Percentiles rank a stretch among this genome's conserved stretches.
Evolutionary conservation across 805 yeast genomes (phyloP).

Genomic region (Hagleromyces aurorensis): DNA sequence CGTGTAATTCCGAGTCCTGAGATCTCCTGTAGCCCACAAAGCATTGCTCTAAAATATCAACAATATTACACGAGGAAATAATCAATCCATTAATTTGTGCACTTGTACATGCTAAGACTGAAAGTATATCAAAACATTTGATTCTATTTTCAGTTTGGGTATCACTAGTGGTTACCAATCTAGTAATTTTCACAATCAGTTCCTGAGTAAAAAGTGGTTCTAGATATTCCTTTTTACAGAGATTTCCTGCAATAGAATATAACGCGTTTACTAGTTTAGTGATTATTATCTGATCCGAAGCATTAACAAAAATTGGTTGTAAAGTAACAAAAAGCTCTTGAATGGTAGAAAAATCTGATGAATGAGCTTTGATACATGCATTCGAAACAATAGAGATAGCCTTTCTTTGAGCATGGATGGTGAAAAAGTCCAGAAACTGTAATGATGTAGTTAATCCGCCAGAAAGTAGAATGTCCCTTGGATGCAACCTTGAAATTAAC

Average conservation of each 20-base stretch:
- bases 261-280: conserved; percentile 18
- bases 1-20: conserved; percentile 41
- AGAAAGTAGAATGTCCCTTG: conserved; percentile 44
- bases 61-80: conserved; percentile 41
- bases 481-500: conserved; percentile 49
- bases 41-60: conserved; percentile 40
- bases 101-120: conserved; percentile 38
- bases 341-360: conserved; percentile 39
- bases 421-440: conserved; percentile 76
- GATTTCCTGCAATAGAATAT: conserved; percentile 22
- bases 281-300: conserved; percentile 39
- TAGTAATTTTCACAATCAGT: conserved; percentile 30
- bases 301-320: conserved; percentile 43
- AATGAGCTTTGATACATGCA: conserved; percentile 45
- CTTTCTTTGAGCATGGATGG: conserved; percentile 81
- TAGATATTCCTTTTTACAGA: conserved; percentile 14
- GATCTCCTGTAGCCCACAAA: conserved; percentile 43
- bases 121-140: conserved; percentile 35
- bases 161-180: conserved; percentile 26
- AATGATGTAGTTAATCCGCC: conserved; percentile 59
- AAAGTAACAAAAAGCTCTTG: conserved; percentile 52
- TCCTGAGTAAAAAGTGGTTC: conserved; percentile 20
- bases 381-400: conserved; percentile 68
- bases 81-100: conserved; percentile 37
- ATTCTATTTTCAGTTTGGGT: conserved; percentile 26